phyloP scores from a whole-genome alignment of 108 stramenopile species.

The Cyclostephanos invisitatus region DNA sequence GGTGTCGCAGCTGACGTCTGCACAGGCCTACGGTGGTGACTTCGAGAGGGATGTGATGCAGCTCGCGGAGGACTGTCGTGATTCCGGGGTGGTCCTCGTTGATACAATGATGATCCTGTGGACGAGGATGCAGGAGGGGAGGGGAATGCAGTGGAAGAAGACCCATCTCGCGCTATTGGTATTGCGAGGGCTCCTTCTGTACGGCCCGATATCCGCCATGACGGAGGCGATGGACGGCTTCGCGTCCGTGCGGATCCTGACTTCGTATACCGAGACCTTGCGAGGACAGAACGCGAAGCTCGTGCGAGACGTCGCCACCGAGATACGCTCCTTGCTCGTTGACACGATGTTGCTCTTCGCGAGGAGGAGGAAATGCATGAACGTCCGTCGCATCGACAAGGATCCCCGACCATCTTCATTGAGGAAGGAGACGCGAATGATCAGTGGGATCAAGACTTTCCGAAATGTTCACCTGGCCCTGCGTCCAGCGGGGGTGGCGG shows the following conservation, averaged over 20 bases:
- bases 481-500: slow-evolving; percentile 29
- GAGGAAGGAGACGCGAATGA: slow-evolving; percentile 39
- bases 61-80: slow-evolving; percentile 46
- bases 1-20: slow-evolving; percentile 48
- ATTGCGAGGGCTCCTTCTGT: slow-evolving; percentile 44
- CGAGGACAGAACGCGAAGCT: slow-evolving; percentile 40
- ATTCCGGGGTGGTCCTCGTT: slow-evolving; percentile 34
- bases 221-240: slow-evolving; percentile 53
- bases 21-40: slow-evolving; percentile 45
- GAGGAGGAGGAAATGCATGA: slow-evolving; percentile 38
- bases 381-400: slow-evolving; percentile 23
- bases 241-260: slow-evolving; percentile 44
- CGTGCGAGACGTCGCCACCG: slow-evolving; percentile 35
- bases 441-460: slow-evolving; percentile 27
- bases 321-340: slow-evolving; percentile 40
- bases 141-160: slow-evolving; percentile 50
- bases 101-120: slow-evolving; percentile 53
- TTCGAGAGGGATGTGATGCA: slow-evolving; percentile 23
- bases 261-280: slow-evolving; percentile 37
- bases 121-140: slow-evolving; percentile 53
- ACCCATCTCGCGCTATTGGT: slow-evolving; percentile 45
- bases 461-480: slow-evolving; percentile 40
- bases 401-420: slow-evolving; percentile 42
- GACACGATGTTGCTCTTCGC: slow-evolving; percentile 43
- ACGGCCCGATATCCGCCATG: slow-evolving; percentile 42